phyloP scores from a whole-genome alignment of 176 grass and related monocot species.

The Avena atlantica region DNA sequence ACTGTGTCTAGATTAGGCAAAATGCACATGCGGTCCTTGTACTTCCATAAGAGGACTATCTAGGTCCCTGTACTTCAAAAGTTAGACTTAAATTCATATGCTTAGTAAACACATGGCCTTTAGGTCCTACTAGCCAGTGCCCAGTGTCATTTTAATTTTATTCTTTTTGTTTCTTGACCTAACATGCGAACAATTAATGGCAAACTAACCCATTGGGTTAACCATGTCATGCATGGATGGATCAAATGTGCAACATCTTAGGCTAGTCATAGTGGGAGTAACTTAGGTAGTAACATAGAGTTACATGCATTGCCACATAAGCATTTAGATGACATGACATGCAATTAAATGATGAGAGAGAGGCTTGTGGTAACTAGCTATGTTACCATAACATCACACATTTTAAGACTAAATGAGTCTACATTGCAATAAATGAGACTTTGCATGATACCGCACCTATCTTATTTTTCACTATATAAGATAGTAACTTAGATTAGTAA shows the following conservation, averaged over 20 bases:
- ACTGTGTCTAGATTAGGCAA: constrained; percentile 6
- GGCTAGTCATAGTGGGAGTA: no score
- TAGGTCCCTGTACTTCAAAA: constrained; percentile 5
- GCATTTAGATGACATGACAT: no score
- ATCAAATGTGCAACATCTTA: constrained; percentile 1
- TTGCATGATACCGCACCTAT: no score
- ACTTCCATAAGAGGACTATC: constrained; percentile 3
- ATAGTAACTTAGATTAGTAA: no score
- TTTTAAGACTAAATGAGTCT: no score
- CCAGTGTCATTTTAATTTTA: background rate
- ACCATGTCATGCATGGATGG: background rate
- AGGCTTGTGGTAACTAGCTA: no score
- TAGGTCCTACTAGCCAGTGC: background rate
- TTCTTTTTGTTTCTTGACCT: background rate
- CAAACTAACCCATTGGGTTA: background rate
- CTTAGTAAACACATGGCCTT: constrained; percentile 23
- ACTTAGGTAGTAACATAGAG: no score
- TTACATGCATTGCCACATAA: no score
- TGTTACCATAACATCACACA: no score
- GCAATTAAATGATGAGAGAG: no score
- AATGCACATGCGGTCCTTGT: constrained; percentile 7
- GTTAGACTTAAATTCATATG: constrained; percentile 12
- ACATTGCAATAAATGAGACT: no score
- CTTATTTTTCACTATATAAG: no score
- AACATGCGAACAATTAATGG: background rate